Conservation (phyloP, 2,329 filamentous ascomycete species). For the Pezicula carpinea region DNA sequence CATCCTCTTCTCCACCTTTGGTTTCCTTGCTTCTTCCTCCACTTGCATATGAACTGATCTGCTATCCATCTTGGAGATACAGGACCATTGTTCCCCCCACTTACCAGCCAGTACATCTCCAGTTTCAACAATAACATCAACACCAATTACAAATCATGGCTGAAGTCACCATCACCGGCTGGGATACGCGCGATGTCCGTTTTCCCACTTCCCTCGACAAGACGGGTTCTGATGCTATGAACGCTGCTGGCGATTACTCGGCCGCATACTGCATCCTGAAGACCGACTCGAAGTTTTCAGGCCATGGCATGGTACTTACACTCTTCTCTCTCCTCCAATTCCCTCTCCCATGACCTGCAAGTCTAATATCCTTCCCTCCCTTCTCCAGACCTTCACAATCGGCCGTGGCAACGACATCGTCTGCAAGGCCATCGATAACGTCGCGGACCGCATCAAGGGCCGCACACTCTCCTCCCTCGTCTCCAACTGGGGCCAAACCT, state of each 20-base stretch:
- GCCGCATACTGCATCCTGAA: conserved; percentile 89
- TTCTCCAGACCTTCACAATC: conserved; percentile 61
- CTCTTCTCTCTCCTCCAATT: not conserved
- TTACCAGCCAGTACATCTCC: too few species aligned
- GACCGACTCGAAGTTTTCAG: conserved; percentile 67
- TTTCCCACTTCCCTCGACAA: conserved; percentile 92
- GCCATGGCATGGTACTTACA: conserved; percentile 70
- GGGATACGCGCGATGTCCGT: conserved; percentile 67
- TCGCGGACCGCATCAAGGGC: conserved; percentile 69
- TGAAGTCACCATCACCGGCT: conserved; percentile 68
- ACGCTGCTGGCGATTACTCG: conserved; percentile 88
- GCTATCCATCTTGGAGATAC: too few species aligned
- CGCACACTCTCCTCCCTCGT: conserved; percentile 72
- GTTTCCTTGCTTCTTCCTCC: too few species aligned
- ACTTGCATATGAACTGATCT: too few species aligned
- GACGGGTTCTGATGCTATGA: conserved; percentile 97
- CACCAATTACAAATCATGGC: conserved; percentile 30
- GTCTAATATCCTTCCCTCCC: not conserved
- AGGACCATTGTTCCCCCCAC: too few species aligned
- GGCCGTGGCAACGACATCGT: conserved; percentile 88
- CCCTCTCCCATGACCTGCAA: not conserved
- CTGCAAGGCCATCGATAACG: conserved; percentile 72
- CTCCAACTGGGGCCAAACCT: conserved; percentile 76
- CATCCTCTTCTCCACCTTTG: too few species aligned
- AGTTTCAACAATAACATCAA: too few species aligned